Percentiles rank a stretch among this genome's conserved stretches.
Conservation (phyloP, 2,329 filamentous ascomycete species). For the Cryphonectria carpinicola region DNA sequence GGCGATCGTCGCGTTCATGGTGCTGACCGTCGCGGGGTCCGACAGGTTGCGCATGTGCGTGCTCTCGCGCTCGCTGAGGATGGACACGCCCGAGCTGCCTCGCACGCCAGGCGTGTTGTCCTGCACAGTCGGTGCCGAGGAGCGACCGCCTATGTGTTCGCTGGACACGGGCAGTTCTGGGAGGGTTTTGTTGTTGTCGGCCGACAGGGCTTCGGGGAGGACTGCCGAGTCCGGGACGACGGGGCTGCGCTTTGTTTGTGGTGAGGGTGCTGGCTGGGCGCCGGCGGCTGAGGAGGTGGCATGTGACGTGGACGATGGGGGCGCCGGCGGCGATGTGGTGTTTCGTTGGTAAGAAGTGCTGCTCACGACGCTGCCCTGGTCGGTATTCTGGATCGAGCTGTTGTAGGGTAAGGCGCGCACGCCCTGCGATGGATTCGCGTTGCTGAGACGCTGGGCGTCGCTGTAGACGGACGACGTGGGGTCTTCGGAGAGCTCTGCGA, state of each 20-base stretch:
- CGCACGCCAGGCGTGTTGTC: constrained; percentile 17
- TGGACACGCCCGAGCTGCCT: constrained; percentile 46
- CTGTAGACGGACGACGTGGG: constrained; percentile 45
- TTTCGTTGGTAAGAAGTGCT: constrained; percentile 30
- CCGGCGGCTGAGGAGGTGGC: constrained; percentile 13
- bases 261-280: not conserved
- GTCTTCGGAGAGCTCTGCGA: constrained; percentile 50
- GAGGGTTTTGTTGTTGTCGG: constrained; percentile 18
- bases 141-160: not conserved
- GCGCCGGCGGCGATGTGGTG: constrained; percentile 14
- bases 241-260: not conserved
- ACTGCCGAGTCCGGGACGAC: constrained; percentile 23
- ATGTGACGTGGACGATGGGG: constrained; percentile 21
- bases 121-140: constrained; percentile 2
- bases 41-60: constrained; percentile 48
- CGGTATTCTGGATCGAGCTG: constrained; percentile 34
- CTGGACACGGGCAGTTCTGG: constrained; percentile 14
- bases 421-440: constrained; percentile 34
- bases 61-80: constrained; percentile 45
- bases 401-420: constrained; percentile 37
- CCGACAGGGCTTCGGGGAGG: constrained; percentile 26
- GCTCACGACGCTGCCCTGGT: constrained; percentile 39
- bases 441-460: constrained; percentile 37
- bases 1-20: constrained; percentile 31
- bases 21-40: constrained; percentile 44